phyloP scores from a whole-genome alignment of 257 asterid species.

The Solanum neorickii region DNA sequence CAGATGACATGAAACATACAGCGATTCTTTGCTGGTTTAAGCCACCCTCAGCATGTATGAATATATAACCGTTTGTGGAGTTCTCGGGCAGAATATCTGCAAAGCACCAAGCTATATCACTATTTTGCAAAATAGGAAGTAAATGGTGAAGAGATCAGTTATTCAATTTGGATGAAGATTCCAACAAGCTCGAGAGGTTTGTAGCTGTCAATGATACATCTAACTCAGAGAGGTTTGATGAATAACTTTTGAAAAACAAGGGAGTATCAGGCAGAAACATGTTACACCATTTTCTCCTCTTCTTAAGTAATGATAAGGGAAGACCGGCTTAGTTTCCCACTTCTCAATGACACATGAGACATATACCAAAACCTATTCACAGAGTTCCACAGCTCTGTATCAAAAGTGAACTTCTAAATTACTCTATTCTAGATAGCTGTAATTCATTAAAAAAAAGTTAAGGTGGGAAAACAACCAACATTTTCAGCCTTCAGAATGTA shows the following conservation, averaged over 20 bases:
- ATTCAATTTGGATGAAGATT: not conserved
- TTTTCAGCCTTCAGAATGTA: not conserved
- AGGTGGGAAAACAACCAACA: not conserved
- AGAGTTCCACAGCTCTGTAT: not conserved
- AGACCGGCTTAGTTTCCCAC: not conserved
- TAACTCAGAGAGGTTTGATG: not conserved
- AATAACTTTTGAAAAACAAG: not conserved
- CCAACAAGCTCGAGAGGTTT: not conserved
- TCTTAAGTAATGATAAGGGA: not conserved
- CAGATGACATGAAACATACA: constrained; percentile 29
- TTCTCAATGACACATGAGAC: not conserved
- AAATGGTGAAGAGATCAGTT: not conserved
- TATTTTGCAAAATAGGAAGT: not conserved
- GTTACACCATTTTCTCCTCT: not conserved
- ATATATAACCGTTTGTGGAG: constrained; percentile 75
- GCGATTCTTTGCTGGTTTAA: constrained; percentile 98
- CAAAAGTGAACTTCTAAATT: not conserved
- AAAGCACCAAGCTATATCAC: constrained; percentile 4
- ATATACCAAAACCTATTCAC: not conserved
- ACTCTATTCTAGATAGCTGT: not conserved
- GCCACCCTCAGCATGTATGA: constrained; percentile 99
- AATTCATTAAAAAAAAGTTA: not conserved
- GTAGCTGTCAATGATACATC: not conserved
- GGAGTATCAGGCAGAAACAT: not conserved
- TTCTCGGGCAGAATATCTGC: constrained; percentile 79